Percentiles rank a stretch among this genome's conserved stretches.
phyloP scores from a whole-genome alignment of 2,329 filamentous ascomycete species.

The Gyromitra esculenta region DNA sequence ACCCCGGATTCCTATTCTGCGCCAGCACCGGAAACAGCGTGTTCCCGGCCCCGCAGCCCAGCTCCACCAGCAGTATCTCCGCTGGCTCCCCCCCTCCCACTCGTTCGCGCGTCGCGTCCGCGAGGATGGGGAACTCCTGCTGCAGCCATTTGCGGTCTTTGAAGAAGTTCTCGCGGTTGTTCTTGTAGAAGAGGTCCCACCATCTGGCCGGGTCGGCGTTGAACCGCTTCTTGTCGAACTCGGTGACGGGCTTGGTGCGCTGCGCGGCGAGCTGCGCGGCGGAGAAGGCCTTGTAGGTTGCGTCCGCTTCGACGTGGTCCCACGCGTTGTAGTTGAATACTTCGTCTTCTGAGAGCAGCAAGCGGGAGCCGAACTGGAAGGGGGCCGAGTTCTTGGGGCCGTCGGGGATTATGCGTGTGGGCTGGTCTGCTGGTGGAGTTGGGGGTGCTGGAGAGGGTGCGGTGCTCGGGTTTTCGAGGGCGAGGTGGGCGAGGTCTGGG shows the following conservation, averaged over 20 bases:
- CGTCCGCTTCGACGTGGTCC: conserved; percentile 96
- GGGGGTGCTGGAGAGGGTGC: not conserved
- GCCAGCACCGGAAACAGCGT: conserved; percentile 91
- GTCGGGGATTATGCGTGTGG: conserved; percentile 38
- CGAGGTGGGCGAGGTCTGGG: conserved; percentile 18
- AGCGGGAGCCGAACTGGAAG: conserved; percentile 85
- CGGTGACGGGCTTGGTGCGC: conserved; percentile 83
- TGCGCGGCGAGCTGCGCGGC: conserved; percentile 86
- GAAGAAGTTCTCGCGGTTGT: conserved; percentile 97
- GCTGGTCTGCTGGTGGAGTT: not conserved
- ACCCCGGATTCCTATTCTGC: conserved; percentile 80
- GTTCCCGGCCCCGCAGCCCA: conserved; percentile 95
- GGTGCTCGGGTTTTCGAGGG: conserved; percentile 11
- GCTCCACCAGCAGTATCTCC: conserved; percentile 77
- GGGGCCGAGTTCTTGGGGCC: conserved; percentile 84
- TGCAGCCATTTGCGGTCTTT: conserved; percentile 97
- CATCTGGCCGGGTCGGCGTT: conserved; percentile 90
- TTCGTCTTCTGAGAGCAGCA: conserved; percentile 82
- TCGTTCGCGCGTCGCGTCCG: conserved; percentile 72
- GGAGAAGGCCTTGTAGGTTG: conserved; percentile 84
- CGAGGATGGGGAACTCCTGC: conserved; percentile 93
- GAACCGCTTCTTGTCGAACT: conserved; percentile 91
- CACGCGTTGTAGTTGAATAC: conserved; percentile 98
- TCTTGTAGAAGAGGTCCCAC: conserved; percentile 99
- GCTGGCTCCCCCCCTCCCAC: conserved; percentile 72